Base-by-base conservation (phyloP, 352 stramenopile genomes). In the Phytopythium sindhum region DNA sequence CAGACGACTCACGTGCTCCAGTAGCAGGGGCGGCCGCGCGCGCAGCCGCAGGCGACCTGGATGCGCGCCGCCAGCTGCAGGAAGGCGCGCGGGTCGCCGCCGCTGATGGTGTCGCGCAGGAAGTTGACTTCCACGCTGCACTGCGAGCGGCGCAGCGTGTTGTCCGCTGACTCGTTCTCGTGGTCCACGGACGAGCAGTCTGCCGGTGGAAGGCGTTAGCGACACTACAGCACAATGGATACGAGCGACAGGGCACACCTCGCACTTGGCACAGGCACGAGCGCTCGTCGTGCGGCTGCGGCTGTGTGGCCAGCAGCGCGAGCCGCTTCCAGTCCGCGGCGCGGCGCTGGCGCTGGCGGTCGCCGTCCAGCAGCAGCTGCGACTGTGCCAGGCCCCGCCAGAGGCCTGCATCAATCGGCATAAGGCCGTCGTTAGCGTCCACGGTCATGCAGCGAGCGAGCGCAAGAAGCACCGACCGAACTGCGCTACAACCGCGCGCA, bases 41-140 rank as follows among this genome's bases (percentile, higher is more conserved):
- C 80, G 63, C 86, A 94, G 53, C 86, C 83, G 56, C 86, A 94
- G 26, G 90, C 68, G 21, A 82, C 70, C 63, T 91, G 84, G 11
- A 80, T 63, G 12, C 75, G 65, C 50, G 81, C 75, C 19, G 70
- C 72, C 8, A 87, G 73, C 37, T 68, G 69, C 26, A 85, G 63
- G 50, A 81, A 71, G 15, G 74, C 71, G 21, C 61, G 48, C 4
- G 75, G 65, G 39, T 86, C 51, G 10, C 67, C 45, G 15, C 55
- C 69, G 15, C 59, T 29, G 15, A 71, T 15, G 12, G 48, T 63
- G 23, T 71, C 33, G 17, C 54, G 65, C 60, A 73, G 60, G 29
- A 74, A 61, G 19, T 15, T 60, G 28, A 80, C 64, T 0, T 84
- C 80, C 62, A 71, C 56, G 29, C 74, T 67, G 29, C 78, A 84